Evolutionary conservation across 2,329 filamentous ascomycete species (phyloP), one percentile per base, ranked within the genome.

Genomic region (Chrysoporthe deuterocubensis): DNA sequence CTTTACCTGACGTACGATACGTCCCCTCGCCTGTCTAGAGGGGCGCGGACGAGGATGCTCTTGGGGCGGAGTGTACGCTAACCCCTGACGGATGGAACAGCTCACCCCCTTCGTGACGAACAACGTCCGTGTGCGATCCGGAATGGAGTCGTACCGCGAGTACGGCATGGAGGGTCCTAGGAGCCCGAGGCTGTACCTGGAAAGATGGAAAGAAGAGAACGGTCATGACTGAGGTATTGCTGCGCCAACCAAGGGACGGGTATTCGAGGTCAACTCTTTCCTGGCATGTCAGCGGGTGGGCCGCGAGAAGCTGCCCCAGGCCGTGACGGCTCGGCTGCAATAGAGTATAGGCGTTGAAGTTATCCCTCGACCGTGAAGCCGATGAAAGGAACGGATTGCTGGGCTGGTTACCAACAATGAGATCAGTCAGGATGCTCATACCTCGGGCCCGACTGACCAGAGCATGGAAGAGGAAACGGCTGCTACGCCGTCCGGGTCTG

Each of bases 21-120:
- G 2, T 26, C 26, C 26, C 26, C 26, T 26, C 26, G 26, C 26
- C 26, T 26, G 26, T 26, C 26, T 26, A 26, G 26, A 26, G 26
- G 26, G 26, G 26, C 26, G 26, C 26, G 26, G 26, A 26, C 26
- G 26, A 26, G 26, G 26, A 26, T 26, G 2, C 26, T 26, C 21
- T 54, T 4, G 16, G 50, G 5, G 26, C 46, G 44, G 43, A n/a
- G 16, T 34, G 16, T 13, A 21, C 72, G 59, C 74, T 72, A 69
- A 70, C 21, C 57, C 46, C 71, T 40, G 43, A 4, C 13, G 4
- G 32, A 37, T 54, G 54, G 61, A 34, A 61, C 68, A 96, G 92
- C 86, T 96, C 75, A 93, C 90, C 2, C 93, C 93, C 1, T 96
- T 95, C 74, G 91, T 96, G 63, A 88, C 89, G 67, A 82, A 82